Percentiles rank a stretch among this genome's conserved stretches.
phyloP scores from a whole-genome alignment of 805 yeast genomes.

The Schizosaccharomyces cryophilus region DNA sequence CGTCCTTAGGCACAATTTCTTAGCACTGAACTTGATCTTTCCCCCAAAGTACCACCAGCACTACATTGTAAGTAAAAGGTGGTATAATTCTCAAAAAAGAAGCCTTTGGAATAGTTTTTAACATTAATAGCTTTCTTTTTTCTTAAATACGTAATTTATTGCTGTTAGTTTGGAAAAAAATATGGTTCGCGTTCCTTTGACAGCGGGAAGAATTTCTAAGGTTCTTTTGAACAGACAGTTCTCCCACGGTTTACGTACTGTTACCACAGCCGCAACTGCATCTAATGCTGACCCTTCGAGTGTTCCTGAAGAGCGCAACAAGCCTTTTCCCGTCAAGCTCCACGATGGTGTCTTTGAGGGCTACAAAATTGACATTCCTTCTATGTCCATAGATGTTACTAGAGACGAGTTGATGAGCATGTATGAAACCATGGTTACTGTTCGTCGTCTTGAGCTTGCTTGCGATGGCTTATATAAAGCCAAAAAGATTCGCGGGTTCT shows the following conservation, averaged over 20 bases:
- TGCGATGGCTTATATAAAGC: conserved; percentile 95
- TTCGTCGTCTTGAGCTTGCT: conserved; percentile 96
- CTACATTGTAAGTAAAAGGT: too few relatives aligned
- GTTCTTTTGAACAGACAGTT: not conserved
- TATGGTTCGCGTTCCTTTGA: not conserved
- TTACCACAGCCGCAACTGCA: conserved; percentile 1
- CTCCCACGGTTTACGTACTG: not conserved
- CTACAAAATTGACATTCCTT: conserved; percentile 45
- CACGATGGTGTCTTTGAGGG: conserved; percentile 70
- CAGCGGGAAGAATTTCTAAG: not conserved
- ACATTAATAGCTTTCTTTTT: too few relatives aligned
- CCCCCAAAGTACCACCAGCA: too few relatives aligned
- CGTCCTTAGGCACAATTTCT: too few relatives aligned
- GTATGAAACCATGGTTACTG: conserved; percentile 87
- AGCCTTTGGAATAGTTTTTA: too few relatives aligned
- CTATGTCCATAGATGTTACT: conserved; percentile 48
- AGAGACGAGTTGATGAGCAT: conserved; percentile 61
- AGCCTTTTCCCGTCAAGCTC: conserved; percentile 17
- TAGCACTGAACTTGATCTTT: too few relatives aligned
- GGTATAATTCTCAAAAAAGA: too few relatives aligned
- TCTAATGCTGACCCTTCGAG: not conserved
- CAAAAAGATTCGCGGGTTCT: conserved; percentile 94
- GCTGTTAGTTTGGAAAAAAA: too few relatives aligned
- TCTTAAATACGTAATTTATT: too few relatives aligned
- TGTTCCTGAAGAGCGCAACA: conserved; percentile 1